Evolutionary conservation across 495 filamentous ascomycete genomes (phyloP).

Genomic region (Aspergillus olivimuriae): DNA sequence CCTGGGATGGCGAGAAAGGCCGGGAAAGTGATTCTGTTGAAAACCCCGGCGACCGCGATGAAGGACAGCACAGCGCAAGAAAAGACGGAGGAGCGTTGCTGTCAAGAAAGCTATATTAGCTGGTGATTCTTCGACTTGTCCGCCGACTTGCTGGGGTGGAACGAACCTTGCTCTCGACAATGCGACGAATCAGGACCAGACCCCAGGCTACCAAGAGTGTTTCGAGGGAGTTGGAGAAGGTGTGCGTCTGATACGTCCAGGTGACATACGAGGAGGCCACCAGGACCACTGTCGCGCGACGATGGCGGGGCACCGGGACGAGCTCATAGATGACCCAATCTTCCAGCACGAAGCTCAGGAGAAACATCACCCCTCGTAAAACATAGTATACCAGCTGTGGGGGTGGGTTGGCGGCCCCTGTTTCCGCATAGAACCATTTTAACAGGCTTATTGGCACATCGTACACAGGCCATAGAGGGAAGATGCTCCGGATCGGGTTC

Average conservation of each 20-base stretch:
- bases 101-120: slow-evolving; percentile 18
- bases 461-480: slow-evolving; percentile 92
- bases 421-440: slow-evolving; percentile 74
- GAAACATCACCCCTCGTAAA: slow-evolving; percentile 81
- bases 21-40: slow-evolving; percentile 96
- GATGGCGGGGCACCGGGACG: slow-evolving; percentile 64
- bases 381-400: slow-evolving; percentile 83
- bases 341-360: slow-evolving; percentile 89
- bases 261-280: slow-evolving; percentile 96
- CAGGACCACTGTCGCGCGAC: slow-evolving; percentile 65
- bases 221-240: slow-evolving; percentile 96
- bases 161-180: slow-evolving; percentile 69
- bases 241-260: slow-evolving; percentile 98
- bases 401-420: slow-evolving; percentile 44
- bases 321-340: slow-evolving; percentile 96
- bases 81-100: slow-evolving; percentile 68
- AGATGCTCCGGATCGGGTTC: slow-evolving; percentile 84
- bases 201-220: slow-evolving; percentile 88
- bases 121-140: too few species aligned
- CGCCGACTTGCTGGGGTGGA: too few species aligned
- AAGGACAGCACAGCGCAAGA: slow-evolving; percentile 72
- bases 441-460: slow-evolving; percentile 86
- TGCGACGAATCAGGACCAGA: slow-evolving; percentile 80
- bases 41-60: slow-evolving; percentile 75
- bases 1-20: slow-evolving; percentile 80